These are phyloP conservation scores for Trichosporon sp. DNA, from an alignment of 1,284 basidiomycete genomes.

Conservation along the genomic window DNA sequence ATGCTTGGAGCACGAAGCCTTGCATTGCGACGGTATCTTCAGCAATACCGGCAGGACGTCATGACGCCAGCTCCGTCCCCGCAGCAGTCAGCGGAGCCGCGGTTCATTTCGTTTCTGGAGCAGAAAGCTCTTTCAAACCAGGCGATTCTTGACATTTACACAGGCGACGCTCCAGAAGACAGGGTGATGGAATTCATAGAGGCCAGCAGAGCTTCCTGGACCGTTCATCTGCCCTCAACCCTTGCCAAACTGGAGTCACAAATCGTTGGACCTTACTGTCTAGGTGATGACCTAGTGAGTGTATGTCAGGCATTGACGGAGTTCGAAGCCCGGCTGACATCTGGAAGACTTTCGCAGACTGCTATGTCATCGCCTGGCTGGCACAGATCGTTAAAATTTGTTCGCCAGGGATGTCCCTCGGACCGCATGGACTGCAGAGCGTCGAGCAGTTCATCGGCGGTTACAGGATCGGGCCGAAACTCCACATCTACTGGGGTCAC, in stretches of 20 bases:
- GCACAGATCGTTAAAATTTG: conserved; percentile 65
- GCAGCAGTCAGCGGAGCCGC: neutral
- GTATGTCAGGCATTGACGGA: neutral
- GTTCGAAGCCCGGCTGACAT: neutral
- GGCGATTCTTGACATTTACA: conserved; percentile 53
- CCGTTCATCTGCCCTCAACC: conserved; percentile 58
- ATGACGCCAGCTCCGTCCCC: neutral
- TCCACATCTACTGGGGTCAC: conserved; percentile 65
- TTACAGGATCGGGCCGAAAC: conserved; percentile 48
- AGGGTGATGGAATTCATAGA: conserved; percentile 53
- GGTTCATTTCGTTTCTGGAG: conserved; percentile 53
- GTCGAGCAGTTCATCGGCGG: conserved; percentile 47
- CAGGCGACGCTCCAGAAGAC: conserved; percentile 42
- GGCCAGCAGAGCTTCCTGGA: conserved; percentile 59
- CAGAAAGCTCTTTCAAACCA: conserved; percentile 55
- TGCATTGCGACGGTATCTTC: conserved; percentile 63
- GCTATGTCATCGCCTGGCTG: conserved; percentile 78
- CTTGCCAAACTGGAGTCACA: conserved; percentile 62
- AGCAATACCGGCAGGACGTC: conserved; percentile 37
- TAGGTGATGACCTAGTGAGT: conserved; percentile 63
- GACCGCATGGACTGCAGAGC: conserved; percentile 58
- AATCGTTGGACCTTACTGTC: conserved; percentile 69
- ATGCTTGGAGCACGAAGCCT: conserved; percentile 61
- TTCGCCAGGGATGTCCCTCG: conserved; percentile 37
- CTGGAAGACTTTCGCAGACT: conserved; percentile 70